These are phyloP conservation scores for Linanthus parryae DNA, from an alignment of 148 eudicot species.

Conservation along the genomic window DNA sequence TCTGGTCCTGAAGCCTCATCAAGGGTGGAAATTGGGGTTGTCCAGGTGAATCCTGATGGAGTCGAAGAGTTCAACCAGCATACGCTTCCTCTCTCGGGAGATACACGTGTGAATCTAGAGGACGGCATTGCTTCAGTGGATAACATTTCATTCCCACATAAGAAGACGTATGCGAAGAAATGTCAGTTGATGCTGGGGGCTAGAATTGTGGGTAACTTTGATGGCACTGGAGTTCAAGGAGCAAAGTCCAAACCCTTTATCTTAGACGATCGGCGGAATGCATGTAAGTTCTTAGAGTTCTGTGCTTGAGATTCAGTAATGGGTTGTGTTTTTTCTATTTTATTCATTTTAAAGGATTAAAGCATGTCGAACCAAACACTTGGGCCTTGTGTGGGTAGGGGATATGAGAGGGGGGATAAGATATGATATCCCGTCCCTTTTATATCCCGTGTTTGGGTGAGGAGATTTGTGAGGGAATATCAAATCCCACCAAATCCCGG, in stretches of 20 bases:
- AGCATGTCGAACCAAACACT: too few species aligned
- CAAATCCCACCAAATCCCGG: too few species aligned
- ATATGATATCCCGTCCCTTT: too few species aligned
- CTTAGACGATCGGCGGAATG: slow-evolving; percentile 5
- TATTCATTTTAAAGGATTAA: neutral
- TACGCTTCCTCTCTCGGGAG: slow-evolving; percentile 16
- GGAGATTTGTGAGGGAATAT: too few species aligned
- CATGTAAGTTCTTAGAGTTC: slow-evolving; percentile 11
- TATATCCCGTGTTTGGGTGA: too few species aligned
- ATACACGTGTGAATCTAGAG: slow-evolving; percentile 11
- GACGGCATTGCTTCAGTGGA: slow-evolving; percentile 21
- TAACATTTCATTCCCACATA: slow-evolving; percentile 18
- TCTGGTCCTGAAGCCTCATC: slow-evolving; percentile 28
- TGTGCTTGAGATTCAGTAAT: neutral
- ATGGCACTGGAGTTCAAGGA: neutral
- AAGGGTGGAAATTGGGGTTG: slow-evolving; percentile 24
- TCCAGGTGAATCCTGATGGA: slow-evolving; percentile 11
- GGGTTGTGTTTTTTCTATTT: neutral
- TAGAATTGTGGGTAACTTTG: slow-evolving; percentile 14
- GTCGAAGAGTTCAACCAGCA: slow-evolving; percentile 18
- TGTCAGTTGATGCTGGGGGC: slow-evolving; percentile 23
- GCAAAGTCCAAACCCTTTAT: slow-evolving; percentile 6
- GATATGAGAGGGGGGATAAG: too few species aligned
- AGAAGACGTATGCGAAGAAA: slow-evolving; percentile 7
- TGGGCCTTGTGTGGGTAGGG: neutral